Evolutionary conservation across 768 basidiomycete genomes (phyloP), one percentile per base, ranked within the genome.

Genomic region (Chalciporus piperatus): DNA sequence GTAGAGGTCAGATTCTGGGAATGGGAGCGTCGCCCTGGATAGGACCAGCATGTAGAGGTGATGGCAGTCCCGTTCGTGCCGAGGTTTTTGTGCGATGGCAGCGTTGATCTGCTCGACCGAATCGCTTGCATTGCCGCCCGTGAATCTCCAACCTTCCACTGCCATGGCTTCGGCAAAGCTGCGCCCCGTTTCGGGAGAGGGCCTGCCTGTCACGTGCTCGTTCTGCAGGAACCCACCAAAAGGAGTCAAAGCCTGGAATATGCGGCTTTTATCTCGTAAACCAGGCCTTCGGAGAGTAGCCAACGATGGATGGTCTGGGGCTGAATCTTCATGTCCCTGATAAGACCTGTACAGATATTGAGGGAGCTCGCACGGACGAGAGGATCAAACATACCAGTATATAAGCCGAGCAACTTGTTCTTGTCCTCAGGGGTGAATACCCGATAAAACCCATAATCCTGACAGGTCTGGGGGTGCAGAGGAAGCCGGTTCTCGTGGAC

Each of bases 151-250:
- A 9, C 25, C 40, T 14, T 14, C 48, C 19, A 25, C 9, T 22
- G 50, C 4, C 38, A 49, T 49, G 6, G 17, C 19, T 27, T 41
- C 39, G 1, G 12, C 30, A n/a, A 40, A 7, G 17, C 40, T 39
- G 12, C 16, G 32, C 4, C 11, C 12, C 10, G 48, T 23, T 19
- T 33, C 22, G 10, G 41, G 22, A 11, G 33, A 16, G 6, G 47
- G 22, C n/a, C 41, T 7, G 32, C 23, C 10, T 17, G 73, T 40
- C 11, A 73, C 48, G 42, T 65, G 52, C 39, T 68, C 62, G 48
- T 75, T 69, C 30, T 68, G 20, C 38, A 72, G 55, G 47, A 74
- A 72, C 74, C n/a, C 74, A 72, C 1, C 65, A 41, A 44, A 70
- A 73, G 54, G 67, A 71, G 12, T n/a, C 48, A 69, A 11, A 69